A percentile compares a stretch with the other conserved stretches of the same genome.
Evolutionary conservation across 2,329 filamentous ascomycete species (phyloP).

Genomic region (Colletotrichum theobromicola): DNA sequence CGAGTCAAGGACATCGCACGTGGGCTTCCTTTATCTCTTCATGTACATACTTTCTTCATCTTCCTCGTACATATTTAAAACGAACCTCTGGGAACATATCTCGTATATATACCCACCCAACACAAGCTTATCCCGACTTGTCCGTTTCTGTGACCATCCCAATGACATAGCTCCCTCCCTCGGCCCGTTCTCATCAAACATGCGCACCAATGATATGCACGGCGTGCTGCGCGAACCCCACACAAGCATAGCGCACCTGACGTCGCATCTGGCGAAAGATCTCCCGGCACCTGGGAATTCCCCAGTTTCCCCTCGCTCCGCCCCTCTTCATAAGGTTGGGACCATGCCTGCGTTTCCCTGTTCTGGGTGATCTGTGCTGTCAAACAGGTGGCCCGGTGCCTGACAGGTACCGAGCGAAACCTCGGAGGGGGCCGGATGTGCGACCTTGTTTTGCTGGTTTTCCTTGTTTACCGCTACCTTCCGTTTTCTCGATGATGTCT

Average conservation of each 20-base stretch:
- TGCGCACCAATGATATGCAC: constrained; percentile 8
- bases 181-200: neutral
- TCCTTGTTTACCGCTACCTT: neutral
- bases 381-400: neutral
- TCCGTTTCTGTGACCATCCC: neutral
- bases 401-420: neutral
- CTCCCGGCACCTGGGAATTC: constrained; percentile 1
- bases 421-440: neutral
- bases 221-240: neutral
- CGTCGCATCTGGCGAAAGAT: constrained; percentile 2
- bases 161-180: neutral
- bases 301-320: neutral
- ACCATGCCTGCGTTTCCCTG: neutral
- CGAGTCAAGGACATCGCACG: neutral
- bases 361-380: neutral
- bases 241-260: neutral
- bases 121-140: neutral
- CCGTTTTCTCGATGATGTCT: neutral
- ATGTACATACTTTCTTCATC: neutral
- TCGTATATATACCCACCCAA: neutral
- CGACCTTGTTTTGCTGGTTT: neutral
- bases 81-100: neutral
- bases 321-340: constrained; percentile 1
- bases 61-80: neutral
- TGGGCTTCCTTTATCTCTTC: neutral